Base-by-base conservation (phyloP, 352 stramenopile genomes). In the Poterioochromonas sp. region DNA sequence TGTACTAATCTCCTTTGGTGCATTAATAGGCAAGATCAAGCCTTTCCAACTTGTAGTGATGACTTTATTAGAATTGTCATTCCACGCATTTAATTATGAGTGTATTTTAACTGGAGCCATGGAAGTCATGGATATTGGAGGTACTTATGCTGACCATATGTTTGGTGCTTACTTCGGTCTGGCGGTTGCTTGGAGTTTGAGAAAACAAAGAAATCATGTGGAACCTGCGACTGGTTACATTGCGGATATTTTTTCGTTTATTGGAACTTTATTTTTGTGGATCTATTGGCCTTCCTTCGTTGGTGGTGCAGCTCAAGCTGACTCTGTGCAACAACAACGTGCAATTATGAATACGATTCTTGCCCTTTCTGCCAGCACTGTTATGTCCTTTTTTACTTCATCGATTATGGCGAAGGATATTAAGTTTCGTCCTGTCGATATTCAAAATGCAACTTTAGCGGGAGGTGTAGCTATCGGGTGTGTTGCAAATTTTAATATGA, bases 211-310 rank as follows among this genome's bases (percentile, higher is more conserved):
- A 18, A 5, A 68, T 8, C 26, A 35, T 26, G 58, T 68, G 5
- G 49, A 89, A 39, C 83, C 88, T 73, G 44, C 76, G 35, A 86
- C 88, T 81, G 53, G 58, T 22, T 49, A 77, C n/a, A 90, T 88
- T 83, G 85, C 73, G 11, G 89, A 87, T 35, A 80, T 82, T 0
- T 90, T 90, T 78, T 83, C 88, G 1, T 90, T 92, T 84, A 87
- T 92, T 73, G 88, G 88, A 0, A 91, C 88, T 49, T 83, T 92
- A 35, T 90, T 92, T 79, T 79, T 91, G 37, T 92, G 88, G 88
- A 90, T 91, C 83, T 92, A 89, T 77, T 92, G 88, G 88, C 87
- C 88, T 40, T 90, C 85, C 0, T 92, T 92, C 84, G 37, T 47
- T 40, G 63, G 29, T 49, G 91, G 91, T 79, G 81, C 82, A 0